Base-by-base conservation (phyloP, 2,329 filamentous ascomycete genomes). In the Fusarium palustre region DNA sequence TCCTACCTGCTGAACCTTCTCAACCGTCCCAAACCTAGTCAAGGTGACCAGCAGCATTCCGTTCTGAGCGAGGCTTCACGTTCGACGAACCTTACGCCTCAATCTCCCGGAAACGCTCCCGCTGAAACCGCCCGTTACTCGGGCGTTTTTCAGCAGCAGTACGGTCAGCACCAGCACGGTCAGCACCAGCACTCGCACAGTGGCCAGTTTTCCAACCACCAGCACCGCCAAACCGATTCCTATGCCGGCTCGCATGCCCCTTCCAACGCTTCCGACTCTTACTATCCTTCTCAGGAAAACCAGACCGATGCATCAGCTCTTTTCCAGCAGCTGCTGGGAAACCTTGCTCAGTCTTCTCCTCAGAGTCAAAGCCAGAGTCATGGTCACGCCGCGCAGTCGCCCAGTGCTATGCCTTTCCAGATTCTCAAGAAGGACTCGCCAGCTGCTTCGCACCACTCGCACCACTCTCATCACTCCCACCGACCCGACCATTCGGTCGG, bases 1-100 rank as follows among this genome's bases (percentile, higher is more conserved):
- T 90, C 95, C 68, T 92, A 96, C 76, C 85, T 99, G 48, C 88
- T 98, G 66, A 91, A 93, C 73, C 85, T 98, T 61, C 86, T 99
- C 68, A 96, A 94, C 75, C 90, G 91, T 49, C 90, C 92, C 54
- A 94, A 91, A 80, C 88, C 88, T 15, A 83, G 85, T 60, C 88
- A 90, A 77, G 83, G 81, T 48, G 87, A 89, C 47, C 81, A 81
- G 64, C 76, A 81, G 66, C 75, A 79, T 34, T 58, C 61, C 8
- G 72, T 80, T 55, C 53, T 82, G 64, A 75, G 78, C 54, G 84
- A 86, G 65, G 74, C 80, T 15, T 77, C 81, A 24, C 81, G 83
- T 56, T 79, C 82, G 28, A 76, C 77, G 69, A 82, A 79, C 55
- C 76, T 81, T 68, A 85, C 84, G 8, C 83, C 85, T 7, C 81